phyloP scores from a whole-genome alignment of 2,329 filamentous ascomycete species.

The Cladobotryum protrusum region DNA sequence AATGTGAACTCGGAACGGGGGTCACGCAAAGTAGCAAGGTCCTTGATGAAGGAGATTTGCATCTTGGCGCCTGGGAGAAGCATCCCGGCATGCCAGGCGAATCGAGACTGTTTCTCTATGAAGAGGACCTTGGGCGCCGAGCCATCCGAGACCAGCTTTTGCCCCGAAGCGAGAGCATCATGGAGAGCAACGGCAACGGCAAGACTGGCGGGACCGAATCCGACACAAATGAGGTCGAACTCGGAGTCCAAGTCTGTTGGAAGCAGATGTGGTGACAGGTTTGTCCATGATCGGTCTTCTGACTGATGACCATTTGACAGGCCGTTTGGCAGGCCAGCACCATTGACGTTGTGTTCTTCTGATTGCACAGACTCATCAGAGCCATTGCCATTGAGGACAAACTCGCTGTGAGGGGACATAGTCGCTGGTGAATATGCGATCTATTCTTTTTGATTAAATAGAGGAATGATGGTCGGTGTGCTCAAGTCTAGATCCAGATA shows the following conservation, averaged over 20 bases:
- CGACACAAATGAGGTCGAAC: conserved; percentile 83
- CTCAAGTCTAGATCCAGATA: no score
- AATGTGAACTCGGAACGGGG: conserved; percentile 91
- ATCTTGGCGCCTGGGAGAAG: conserved; percentile 87
- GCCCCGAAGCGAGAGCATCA: conserved; percentile 59
- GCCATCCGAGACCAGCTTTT: conserved; percentile 33
- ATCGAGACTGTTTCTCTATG: conserved; percentile 75
- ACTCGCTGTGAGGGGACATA: conserved; percentile 33
- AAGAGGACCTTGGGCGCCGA: conserved; percentile 69
- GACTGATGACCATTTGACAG: conserved; percentile 14
- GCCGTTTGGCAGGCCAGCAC: conserved; percentile 4
- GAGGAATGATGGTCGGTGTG: background rate
- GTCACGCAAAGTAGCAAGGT: conserved; percentile 82
- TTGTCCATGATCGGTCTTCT: background rate
- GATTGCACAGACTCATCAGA: conserved; percentile 1
- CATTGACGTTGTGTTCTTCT: conserved; percentile 10
- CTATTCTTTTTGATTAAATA: background rate
- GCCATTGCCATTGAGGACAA: conserved; percentile 17
- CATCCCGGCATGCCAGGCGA: conserved; percentile 95
- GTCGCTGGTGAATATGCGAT: conserved; percentile 7
- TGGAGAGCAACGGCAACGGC: conserved; percentile 85
- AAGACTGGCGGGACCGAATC: conserved; percentile 87
- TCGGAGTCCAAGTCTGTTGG: conserved; percentile 55
- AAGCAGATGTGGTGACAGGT: conserved; percentile 31
- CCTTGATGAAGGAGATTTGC: conserved; percentile 98